Evolutionary conservation across 805 yeast species (phyloP), one percentile per base, ranked within the genome.

Genomic region (Myxozyma lipomycoides): DNA sequence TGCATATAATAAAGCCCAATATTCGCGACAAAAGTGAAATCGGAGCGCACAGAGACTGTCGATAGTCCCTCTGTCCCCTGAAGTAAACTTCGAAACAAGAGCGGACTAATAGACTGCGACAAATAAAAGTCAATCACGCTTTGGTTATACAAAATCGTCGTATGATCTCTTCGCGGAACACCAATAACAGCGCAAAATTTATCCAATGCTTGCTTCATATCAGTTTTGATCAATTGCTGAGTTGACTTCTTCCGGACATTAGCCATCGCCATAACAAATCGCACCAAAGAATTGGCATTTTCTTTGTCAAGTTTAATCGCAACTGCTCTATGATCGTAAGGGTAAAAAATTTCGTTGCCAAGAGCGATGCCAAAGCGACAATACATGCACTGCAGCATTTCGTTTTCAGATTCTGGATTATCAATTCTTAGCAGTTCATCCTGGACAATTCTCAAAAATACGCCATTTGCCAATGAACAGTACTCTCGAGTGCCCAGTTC

Each of bases 281-380:
- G 69, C 1, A 78, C 69, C 32, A 77, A 60, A 15, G 48, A 46
- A 2, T 64, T 35, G 0, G 78, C 78, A 4, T 79, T 71, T 1
- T 67, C 68, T 23, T 64, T 60, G 9, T 67, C 68, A 62, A 84
- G 69, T 5, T 65, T 64, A 1, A 57, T 60, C 0, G 76, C 68
- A 3, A 65, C 65, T 0, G 83, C 72, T 2, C 70, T 73, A 62
- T 91, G 98, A 54, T 87, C 84, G 37, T 72, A 76, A 0, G 93
- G 87, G 1, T 73, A 72, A 54, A 79, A 81, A 17, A 73, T 72
- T 12, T 83, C 87, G 9, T 48, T 53, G 1, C 82, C 70, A 2
- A 89, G 70, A 1, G 72, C 68, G 45, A 86, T 74, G 40, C 88
- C 95, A 61, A 83, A 88, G 7, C 85, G 75, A 64, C 98, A 93